Evolutionary conservation across 768 basidiomycete genomes (phyloP).

Genomic region (Pleurotus giganteus): DNA sequence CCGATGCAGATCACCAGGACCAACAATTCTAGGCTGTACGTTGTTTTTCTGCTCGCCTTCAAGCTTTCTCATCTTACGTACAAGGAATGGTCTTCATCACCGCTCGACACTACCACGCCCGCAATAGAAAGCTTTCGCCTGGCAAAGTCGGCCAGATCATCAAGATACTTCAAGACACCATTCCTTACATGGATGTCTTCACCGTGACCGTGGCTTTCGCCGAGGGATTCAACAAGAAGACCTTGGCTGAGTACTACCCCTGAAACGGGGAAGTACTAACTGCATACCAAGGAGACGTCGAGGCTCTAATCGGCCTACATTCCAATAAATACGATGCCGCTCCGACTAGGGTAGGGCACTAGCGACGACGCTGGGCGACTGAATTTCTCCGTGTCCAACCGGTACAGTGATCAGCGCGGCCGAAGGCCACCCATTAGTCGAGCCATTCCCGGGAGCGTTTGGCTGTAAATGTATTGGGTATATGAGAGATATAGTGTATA

Average conservation of each 20-base stretch:
- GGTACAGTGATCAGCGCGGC: too few species aligned
- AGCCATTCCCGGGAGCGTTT: too few species aligned
- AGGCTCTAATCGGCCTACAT: too few species aligned
- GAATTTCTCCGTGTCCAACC: too few species aligned
- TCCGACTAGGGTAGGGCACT: too few species aligned
- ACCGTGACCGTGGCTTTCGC: neutral
- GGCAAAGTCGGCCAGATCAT: neutral
- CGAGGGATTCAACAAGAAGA: neutral
- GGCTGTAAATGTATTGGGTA: too few species aligned
- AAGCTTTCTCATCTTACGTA: too few species aligned
- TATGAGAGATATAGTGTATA: too few species aligned
- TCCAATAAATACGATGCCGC: too few species aligned
- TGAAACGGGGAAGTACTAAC: neutral
- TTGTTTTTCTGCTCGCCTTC: neutral
- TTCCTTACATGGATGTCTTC: neutral
- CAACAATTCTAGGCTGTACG: neutral
- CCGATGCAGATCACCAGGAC: neutral
- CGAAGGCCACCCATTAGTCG: neutral
- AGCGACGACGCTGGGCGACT: too few species aligned
- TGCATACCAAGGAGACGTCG: neutral
- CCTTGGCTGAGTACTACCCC: neutral
- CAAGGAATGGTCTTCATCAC: neutral
- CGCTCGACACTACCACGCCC: neutral
- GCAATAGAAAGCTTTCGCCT: neutral
- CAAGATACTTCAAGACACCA: neutral